These are phyloP conservation scores for Cercospora janseana DNA, from an alignment of 2,329 filamentous ascomycete genomes.

Conservation along the genomic window DNA sequence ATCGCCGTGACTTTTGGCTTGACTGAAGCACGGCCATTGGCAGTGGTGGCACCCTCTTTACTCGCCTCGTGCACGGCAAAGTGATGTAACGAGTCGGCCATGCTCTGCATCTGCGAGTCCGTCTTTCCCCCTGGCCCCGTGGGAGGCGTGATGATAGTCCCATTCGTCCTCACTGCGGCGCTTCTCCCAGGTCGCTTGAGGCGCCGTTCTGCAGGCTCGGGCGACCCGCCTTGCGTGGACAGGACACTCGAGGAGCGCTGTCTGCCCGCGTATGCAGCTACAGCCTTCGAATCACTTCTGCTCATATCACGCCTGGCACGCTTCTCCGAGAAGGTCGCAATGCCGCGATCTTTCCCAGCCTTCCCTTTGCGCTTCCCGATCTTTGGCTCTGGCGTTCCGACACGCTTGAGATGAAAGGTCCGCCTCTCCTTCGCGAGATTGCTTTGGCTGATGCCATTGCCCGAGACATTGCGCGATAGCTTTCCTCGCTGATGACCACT, in stretches of 20 bases:
- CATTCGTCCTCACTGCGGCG: slow-evolving; percentile 19
- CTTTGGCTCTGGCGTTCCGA: slow-evolving; percentile 18
- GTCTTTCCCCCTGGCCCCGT: slow-evolving; percentile 3
- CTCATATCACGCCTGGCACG: slow-evolving; percentile 19
- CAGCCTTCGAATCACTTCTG: slow-evolving; percentile 13
- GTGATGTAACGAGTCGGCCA: slow-evolving; percentile 32
- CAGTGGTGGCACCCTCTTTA: slow-evolving; percentile 9
- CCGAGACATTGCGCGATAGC: slow-evolving; percentile 16
- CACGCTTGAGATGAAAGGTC: slow-evolving; percentile 27
- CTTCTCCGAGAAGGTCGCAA: slow-evolving; percentile 34
- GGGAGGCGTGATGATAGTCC: slow-evolving; percentile 3
- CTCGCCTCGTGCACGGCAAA: slow-evolving; percentile 32
- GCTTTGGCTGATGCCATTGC: slow-evolving; percentile 19
- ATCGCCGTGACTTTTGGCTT: slow-evolving; percentile 29
- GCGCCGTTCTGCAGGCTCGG: slow-evolving; percentile 5
- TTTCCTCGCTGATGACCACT: slow-evolving; percentile 8
- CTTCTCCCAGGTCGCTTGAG: slow-evolving; percentile 30
- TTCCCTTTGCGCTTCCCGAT: slow-evolving; percentile 23
- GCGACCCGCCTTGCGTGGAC: slow-evolving; percentile 1
- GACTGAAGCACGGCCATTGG: slow-evolving; percentile 4
- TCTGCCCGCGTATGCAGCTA: slow-evolving; percentile 10
- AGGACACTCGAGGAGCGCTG: slow-evolving; percentile 14
- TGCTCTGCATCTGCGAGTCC: slow-evolving; percentile 18
- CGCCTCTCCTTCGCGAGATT: slow-evolving; percentile 19
- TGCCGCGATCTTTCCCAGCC: slow-evolving; percentile 22